Conservation (phyloP, 768 basidiomycete genomes). For the Suillus variegatus region DNA sequence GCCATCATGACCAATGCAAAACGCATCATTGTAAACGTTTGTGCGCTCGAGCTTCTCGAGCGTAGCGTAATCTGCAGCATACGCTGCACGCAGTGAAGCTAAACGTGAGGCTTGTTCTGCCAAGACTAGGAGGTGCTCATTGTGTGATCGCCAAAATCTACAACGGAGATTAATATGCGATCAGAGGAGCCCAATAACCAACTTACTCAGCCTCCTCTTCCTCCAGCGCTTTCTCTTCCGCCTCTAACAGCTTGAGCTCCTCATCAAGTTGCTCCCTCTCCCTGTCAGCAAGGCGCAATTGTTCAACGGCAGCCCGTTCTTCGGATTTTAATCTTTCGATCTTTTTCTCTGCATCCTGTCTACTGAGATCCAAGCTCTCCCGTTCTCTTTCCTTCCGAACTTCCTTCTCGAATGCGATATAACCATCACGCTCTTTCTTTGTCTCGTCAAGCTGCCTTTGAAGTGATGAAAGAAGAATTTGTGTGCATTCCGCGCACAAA, state of each 20-base stretch:
- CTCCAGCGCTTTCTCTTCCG: constrained; percentile 78
- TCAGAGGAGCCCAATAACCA: constrained; percentile 4
- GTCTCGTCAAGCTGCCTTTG: constrained; percentile 86
- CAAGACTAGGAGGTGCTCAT: constrained; percentile 63
- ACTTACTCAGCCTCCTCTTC: constrained; percentile 83
- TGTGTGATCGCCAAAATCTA: constrained; percentile 85
- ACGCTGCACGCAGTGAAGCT: constrained; percentile 73
- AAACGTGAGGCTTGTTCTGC: constrained; percentile 71
- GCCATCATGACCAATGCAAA: constrained; percentile 93
- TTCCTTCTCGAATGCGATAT: constrained; percentile 90
- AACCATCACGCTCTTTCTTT: constrained; percentile 89
- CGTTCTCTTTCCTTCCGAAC: constrained; percentile 79
- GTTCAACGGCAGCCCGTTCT: constrained; percentile 67
- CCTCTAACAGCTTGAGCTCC: constrained; percentile 68
- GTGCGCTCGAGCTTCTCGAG: constrained; percentile 86
- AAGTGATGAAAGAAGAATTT: constrained; percentile 72
- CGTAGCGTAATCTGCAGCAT: constrained; percentile 73
- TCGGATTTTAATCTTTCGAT: constrained; percentile 73
- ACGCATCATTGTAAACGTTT: constrained; percentile 95
- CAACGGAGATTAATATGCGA: neutral
- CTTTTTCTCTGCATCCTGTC: constrained; percentile 68
- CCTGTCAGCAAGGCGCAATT: constrained; percentile 72
- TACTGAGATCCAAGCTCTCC: constrained; percentile 58
- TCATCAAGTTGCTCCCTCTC: constrained; percentile 76
- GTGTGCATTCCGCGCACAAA: constrained; percentile 92